phyloP scores from a whole-genome alignment of 805 yeast genomes.

The Yarrowia bubula region DNA sequence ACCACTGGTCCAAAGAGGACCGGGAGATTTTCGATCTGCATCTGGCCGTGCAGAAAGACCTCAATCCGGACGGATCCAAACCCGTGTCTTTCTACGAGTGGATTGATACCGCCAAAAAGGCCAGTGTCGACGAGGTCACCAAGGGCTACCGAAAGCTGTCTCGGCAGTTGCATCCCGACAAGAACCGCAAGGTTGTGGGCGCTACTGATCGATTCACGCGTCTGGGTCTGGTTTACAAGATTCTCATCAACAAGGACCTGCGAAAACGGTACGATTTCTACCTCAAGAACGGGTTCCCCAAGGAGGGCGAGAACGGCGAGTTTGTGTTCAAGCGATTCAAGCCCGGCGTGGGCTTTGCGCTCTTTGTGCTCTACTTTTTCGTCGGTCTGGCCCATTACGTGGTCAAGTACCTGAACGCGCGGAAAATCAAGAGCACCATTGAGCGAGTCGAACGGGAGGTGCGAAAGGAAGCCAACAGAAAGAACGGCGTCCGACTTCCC shows the following conservation, averaged over 20 bases:
- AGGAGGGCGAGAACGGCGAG: constrained; percentile 68
- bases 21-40: constrained; percentile 75
- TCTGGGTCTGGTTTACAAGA: constrained; percentile 70
- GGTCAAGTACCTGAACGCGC: constrained; percentile 45
- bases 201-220: constrained; percentile 64
- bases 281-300: constrained; percentile 79
- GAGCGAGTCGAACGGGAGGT: constrained; percentile 25
- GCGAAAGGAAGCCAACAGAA: constrained; percentile 25
- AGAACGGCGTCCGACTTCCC: constrained; percentile 23
- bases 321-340: constrained; percentile 56
- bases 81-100: constrained; percentile 56
- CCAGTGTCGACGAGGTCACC: constrained; percentile 36
- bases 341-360: constrained; percentile 58
- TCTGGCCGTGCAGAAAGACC: constrained; percentile 58
- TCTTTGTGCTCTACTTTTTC: constrained; percentile 51
- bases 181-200: constrained; percentile 40
- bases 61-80: constrained; percentile 54
- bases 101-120: constrained; percentile 39
- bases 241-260: constrained; percentile 58
- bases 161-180: constrained; percentile 82
- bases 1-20: constrained; percentile 61
- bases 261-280: constrained; percentile 82
- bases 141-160: constrained; percentile 63
- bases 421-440: constrained; percentile 26
- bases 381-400: constrained; percentile 59